Conservation (phyloP, 225 moss, liverwort and hornwort species). For the Physcomitrium patens region DNA sequence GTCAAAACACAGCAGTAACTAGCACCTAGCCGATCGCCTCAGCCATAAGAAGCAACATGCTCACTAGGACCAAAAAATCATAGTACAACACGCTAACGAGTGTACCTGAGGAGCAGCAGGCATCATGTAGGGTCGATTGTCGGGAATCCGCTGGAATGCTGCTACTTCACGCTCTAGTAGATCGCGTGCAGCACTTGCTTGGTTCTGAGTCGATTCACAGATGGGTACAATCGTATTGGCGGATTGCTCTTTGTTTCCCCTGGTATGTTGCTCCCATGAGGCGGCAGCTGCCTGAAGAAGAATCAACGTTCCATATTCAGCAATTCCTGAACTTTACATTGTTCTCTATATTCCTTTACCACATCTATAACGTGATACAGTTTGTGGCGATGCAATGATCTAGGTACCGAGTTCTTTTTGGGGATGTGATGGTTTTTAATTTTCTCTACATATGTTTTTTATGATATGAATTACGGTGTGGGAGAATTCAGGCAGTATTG, state of each 20-base stretch:
- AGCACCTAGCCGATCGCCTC: no score
- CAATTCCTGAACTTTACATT: not conserved
- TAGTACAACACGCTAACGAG: not conserved
- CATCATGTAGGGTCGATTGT: conserved; percentile 85
- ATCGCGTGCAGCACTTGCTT: conserved; percentile 79
- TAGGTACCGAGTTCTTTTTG: not conserved
- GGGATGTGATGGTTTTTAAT: not conserved
- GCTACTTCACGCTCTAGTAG: conserved; percentile 89
- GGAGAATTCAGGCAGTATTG: conserved; percentile 5
- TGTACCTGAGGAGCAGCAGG: conserved; percentile 80
- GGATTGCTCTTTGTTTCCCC: conserved; percentile 82
- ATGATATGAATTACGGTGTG: not conserved
- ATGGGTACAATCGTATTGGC: conserved; percentile 85
- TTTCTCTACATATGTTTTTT: not conserved
- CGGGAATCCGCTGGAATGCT: conserved; percentile 80
- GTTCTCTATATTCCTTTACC: not conserved
- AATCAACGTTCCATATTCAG: conserved; percentile 16
- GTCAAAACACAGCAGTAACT: not conserved
- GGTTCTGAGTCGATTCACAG: conserved; percentile 81
- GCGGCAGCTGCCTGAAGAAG: conserved; percentile 77
- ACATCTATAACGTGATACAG: not conserved
- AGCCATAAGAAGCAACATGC: not conserved
- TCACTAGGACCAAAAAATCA: not conserved
- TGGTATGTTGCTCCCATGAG: conserved; percentile 94
- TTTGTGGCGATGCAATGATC: not conserved